Evolutionary conservation across 768 basidiomycete species (phyloP).

Genomic region (Tricholoma matsutake): DNA sequence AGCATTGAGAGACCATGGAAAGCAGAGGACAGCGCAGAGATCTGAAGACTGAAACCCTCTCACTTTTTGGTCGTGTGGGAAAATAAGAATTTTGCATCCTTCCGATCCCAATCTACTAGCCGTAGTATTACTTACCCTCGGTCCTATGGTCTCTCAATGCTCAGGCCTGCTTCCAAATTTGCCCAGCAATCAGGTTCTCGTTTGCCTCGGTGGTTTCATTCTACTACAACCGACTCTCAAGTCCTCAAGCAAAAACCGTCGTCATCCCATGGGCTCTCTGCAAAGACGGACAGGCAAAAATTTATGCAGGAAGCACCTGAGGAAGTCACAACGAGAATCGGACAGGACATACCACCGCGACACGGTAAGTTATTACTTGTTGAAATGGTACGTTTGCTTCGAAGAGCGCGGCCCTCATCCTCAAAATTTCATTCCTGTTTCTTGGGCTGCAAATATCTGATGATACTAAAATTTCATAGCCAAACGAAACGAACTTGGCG

Average conservation of each 20-base stretch:
- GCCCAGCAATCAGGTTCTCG: constrained; percentile 22
- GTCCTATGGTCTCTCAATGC: constrained; percentile 23
- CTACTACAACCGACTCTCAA: constrained; percentile 20
- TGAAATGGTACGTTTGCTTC: neutral
- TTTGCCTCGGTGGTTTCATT: constrained; percentile 30
- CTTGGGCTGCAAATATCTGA: neutral
- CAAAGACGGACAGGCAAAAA: neutral
- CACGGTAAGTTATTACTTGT: constrained; percentile 10
- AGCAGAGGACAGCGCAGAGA: no score
- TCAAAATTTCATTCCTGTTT: neutral
- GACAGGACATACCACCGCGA: constrained; percentile 3
- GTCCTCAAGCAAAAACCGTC: constrained; percentile 17
- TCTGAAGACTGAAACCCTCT: no score
- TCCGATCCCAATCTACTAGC: no score
- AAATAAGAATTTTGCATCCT: no score
- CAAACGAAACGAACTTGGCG: constrained; percentile 86
- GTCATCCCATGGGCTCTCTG: neutral
- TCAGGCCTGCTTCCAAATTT: constrained; percentile 16
- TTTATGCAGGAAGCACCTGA: constrained; percentile 2
- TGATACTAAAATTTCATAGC: constrained; percentile 30
- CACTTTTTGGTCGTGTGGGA: no score
- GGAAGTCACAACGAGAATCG: constrained; percentile 2
- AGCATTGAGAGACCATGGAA: no score
- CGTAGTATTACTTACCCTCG: neutral
- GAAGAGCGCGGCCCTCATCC: neutral